Evolutionary conservation across 2,329 filamentous ascomycete genomes (phyloP), one percentile per base, ranked within the genome.

Genomic region (Penicillium sp.): DNA sequence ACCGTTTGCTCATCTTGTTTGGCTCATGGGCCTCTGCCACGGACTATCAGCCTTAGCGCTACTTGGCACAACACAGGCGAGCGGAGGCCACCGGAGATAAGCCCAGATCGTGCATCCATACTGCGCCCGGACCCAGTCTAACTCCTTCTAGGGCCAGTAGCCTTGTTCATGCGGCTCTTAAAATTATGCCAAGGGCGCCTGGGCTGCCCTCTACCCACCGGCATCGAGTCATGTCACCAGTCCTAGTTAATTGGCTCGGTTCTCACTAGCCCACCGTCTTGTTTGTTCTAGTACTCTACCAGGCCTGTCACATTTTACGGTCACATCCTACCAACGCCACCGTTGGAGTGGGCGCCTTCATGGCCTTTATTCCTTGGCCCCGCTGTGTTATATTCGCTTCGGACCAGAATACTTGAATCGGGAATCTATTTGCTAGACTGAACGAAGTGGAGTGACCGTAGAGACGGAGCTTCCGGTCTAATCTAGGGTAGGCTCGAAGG

Each of bases 101-200:
- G 2, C 14, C 28, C 38, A 39, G 36, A n/a, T 27, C 28, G 22
- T 24, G 16, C 33, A 22, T 18, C 25, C 18, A 50, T 40, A 31
- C n/a, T 20, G 44, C 27, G 48, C 48, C 47, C 41, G 44, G 50
- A 47, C 54, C 41, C 27, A 46, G 31, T n/a, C 51, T 53, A 53
- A 24, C 40, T 36, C 46, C 27, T 9, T 2, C 47, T 50, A 46
- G 46, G 44, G 20, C 47, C 28, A 20, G 38, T 47, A 53, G 44
- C 47, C 46, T 48, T 52, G 46, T 47, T 44, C 16, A 61, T 61
- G 58, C 49, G 58, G 58, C 58, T 61, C 58, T 61, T 53, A 51
- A 40, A 41, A 44, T 47, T 27, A 42, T 47, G 46, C 52, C 49
- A 51, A 42, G 49, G 35, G 20, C 28, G 33, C 41, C 36, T 25